Evolutionary conservation across 1,284 basidiomycete species (phyloP), one percentile per base, ranked within the genome.

Genomic region (Exobasidium cylindrosporum): DNA sequence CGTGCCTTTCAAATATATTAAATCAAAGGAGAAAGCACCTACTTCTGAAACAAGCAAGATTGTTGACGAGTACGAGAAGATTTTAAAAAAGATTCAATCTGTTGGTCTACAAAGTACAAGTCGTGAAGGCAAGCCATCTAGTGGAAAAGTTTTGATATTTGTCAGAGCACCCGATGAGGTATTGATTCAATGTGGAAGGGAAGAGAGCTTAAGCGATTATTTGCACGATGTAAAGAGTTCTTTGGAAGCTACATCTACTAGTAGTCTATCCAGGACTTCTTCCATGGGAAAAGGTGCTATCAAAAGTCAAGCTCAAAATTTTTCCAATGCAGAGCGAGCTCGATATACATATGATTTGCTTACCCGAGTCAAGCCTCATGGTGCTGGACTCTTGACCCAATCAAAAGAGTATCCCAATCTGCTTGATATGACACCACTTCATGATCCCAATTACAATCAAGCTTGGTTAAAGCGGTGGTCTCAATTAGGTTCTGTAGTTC

Each of bases 361-460:
- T 24, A 60, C 64, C 5, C 50, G 35, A 24, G 26, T 11, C n/a
- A 40, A n/a, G 21, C 46, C 26, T n/a, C 44, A 24, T 17, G 76
- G 77, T 10, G 77, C 77, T 0, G 73, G 70, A 4, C 47, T 78
- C 17, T 30, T 67, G 0, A 17, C 72, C 40, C 62, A 62, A 0
- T 57, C 59, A 5, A 43, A 62, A 10, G 68, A 70, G 28, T 80
- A 67, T 60, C 77, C 77, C 1, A 68, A 76, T 26, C 62, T 80
- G 24, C 60, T 74, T 24, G 75, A 77, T 55, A 75, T 80, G 64
- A 67, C 65, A 17, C 65, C 78, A 10, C 68, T 80, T 40, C 78
- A 80, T 60, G 74, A 80, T 50, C 64, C 61, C 0, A 28, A 24
- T 10, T 80, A 73, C 68, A 73, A 80, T 54, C 47, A 57, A 10